Conservation (phyloP, 306 rosid species). For the Cucumis hystrix region DNA sequence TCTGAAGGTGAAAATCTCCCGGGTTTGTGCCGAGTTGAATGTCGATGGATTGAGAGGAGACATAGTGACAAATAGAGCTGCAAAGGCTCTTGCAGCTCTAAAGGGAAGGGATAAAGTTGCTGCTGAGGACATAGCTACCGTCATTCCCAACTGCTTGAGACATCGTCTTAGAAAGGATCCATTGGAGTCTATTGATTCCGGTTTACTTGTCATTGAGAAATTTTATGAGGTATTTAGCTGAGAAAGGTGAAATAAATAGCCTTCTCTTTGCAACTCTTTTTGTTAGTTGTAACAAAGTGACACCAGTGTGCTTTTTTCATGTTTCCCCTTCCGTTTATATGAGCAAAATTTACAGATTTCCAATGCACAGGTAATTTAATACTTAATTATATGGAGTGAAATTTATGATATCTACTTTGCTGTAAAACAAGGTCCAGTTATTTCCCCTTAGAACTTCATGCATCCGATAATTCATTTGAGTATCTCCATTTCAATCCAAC, state of each 20-base stretch:
- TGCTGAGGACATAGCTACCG: slow-evolving; percentile 79
- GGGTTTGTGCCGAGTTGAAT: slow-evolving; percentile 77
- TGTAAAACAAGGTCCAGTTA: not conserved
- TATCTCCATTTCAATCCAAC: not conserved
- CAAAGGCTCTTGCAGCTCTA: slow-evolving; percentile 79
- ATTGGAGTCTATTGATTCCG: slow-evolving; percentile 85
- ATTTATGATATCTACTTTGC: not conserved
- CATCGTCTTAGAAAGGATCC: slow-evolving; percentile 97
- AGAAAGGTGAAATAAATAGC: slow-evolving; percentile 5
- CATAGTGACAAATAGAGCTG: slow-evolving; percentile 81
- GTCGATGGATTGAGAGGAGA: slow-evolving; percentile 98
- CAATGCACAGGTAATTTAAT: not conserved
- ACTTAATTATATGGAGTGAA: not conserved
- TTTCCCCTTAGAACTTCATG: not conserved
- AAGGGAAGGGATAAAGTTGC: slow-evolving; percentile 65
- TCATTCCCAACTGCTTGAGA: slow-evolving; percentile 89
- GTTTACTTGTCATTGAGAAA: slow-evolving; percentile 80
- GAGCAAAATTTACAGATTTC: not conserved
- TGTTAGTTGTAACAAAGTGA: slow-evolving; percentile 16
- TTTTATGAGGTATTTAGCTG: slow-evolving; percentile 74
- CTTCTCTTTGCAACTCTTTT: slow-evolving; percentile 10
- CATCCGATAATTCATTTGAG: not conserved
- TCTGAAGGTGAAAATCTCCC: slow-evolving; percentile 76
- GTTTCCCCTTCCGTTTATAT: slow-evolving; percentile 5
- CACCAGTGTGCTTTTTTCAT: slow-evolving; percentile 3